These are phyloP conservation scores for Talaromyces sp. DNA, from an alignment of 2,329 filamentous ascomycete species.

Conservation along the genomic window DNA sequence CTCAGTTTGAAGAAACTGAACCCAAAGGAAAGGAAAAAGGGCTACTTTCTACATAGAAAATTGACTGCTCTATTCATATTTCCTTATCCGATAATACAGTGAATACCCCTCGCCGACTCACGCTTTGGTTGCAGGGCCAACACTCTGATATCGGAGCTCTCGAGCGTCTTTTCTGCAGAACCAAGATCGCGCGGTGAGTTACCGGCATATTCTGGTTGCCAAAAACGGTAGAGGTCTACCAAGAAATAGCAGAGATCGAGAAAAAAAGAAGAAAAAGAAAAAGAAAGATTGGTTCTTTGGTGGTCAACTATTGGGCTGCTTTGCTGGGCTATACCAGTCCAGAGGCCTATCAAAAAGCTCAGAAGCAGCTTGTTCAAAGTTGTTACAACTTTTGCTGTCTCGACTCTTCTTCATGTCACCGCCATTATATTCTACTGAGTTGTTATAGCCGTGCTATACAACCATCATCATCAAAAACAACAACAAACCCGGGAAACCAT, in stretches of 20 bases:
- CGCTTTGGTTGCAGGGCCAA: slow-evolving; percentile 14
- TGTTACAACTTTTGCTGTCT: not conserved
- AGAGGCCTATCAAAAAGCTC: not conserved
- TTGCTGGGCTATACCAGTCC: not conserved
- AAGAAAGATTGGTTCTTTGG: slow-evolving; percentile 2
- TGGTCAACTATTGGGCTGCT: not conserved
- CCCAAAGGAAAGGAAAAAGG: slow-evolving; percentile 1
- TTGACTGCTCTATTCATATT: not conserved
- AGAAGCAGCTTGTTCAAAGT: not conserved
- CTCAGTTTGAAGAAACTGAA: slow-evolving; percentile 5
- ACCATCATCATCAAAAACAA: not conserved
- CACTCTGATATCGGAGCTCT: slow-evolving; percentile 10
- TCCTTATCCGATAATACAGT: slow-evolving; percentile 8
- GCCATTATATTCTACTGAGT: slow-evolving; percentile 1
- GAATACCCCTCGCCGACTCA: slow-evolving; percentile 13
- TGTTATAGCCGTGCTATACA: slow-evolving; percentile 15
- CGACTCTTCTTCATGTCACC: slow-evolving; percentile 4
- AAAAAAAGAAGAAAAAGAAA: slow-evolving; percentile 3
- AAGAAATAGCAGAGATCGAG: not conserved
- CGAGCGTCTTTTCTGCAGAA: slow-evolving; percentile 5
- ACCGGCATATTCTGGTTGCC: slow-evolving; percentile 1
- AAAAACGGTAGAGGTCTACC: slow-evolving; percentile 5
- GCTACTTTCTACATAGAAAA: not conserved
- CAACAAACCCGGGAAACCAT: not conserved
- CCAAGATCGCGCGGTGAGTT: slow-evolving; percentile 5